Percentiles rank a stretch among this genome's conserved stretches.
Evolutionary conservation across 2,329 filamentous ascomycete species (phyloP).

Genomic region (Cercospora zeina): DNA sequence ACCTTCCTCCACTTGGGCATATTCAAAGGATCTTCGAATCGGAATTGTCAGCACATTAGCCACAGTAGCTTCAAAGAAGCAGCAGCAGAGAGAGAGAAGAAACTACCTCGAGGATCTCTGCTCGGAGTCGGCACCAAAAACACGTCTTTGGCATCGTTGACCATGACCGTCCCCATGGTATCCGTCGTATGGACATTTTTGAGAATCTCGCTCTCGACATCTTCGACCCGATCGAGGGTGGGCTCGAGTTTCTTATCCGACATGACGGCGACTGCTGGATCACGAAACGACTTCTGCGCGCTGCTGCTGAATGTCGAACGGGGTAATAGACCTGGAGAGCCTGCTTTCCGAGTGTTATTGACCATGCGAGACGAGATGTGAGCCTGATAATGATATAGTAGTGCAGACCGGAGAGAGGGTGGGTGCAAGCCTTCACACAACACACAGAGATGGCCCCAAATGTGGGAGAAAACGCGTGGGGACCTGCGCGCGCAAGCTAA

Average conservation of each 20-base stretch:
- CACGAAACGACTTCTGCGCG: background rate
- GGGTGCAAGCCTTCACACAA: too few relatives aligned
- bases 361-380: background rate
- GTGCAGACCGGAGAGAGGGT: background rate
- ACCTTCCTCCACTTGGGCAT: conserved; percentile 37
- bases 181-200: conserved; percentile 10
- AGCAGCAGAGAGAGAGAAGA: background rate
- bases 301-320: too few relatives aligned
- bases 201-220: conserved; percentile 12
- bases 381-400: background rate
- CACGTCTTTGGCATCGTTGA: conserved; percentile 36
- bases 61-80: too few relatives aligned
- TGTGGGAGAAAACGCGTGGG: too few relatives aligned
- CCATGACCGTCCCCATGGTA: conserved; percentile 38
- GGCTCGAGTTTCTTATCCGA: conserved; percentile 12
- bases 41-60: too few relatives aligned
- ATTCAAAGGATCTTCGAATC: conserved; percentile 37
- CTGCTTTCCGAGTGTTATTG: too few relatives aligned
- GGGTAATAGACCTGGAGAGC: too few relatives aligned
- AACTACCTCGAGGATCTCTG: conserved; percentile 36
- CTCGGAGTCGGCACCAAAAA: conserved; percentile 37
- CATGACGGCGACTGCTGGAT: conserved; percentile 18
- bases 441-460: too few relatives aligned
- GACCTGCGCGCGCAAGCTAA: too few relatives aligned
- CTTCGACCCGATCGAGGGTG: conserved; percentile 20